Evolutionary conservation across 768 basidiomycete species (phyloP), one percentile per base, ranked within the genome.

Genomic region (Coprinellus aureogranulatus): DNA sequence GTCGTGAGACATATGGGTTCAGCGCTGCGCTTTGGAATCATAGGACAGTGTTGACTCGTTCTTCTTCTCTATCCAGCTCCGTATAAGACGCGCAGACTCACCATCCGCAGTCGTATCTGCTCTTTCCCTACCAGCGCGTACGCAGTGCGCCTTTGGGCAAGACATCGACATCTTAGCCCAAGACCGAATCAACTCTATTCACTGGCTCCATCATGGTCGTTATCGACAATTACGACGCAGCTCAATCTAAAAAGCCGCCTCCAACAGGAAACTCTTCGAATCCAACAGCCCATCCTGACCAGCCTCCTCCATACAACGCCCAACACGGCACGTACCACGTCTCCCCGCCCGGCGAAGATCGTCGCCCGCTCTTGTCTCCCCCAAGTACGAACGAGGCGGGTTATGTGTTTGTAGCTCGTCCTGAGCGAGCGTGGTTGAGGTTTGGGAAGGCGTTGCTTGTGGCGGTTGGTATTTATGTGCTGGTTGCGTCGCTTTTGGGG

Each of bases 401-500:
- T 3, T 4, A 34, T 55, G 22, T n/a, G 25, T 2, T 28, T 8
- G 41, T 22, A n/a, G 44, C 5, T 28, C 16, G 41, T n/a, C 10
- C 30, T 5, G 50, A 53, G 27, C 41, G 51, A 5, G 16, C 57
- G 12, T 53, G 51, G 57, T 26, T 23, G 50, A 45, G 57, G 44
- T 58, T 58, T 26, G 20, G 52, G 51, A 53, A 40, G 45, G 57
- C 57, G 2, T 25, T 58, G 1, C 28, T 39, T 10, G 40, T 53
- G n/a, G 57, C 57, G 14, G 28, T 58, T 18, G 45, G 42, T 18
- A 45, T 58, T 3, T 58, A 45, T 16, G 22, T 58, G 40, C 31
- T 58, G 22, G 22, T 30, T 37, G 45, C 41, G 11, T 14, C 44
- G 30, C 48, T 58, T 23, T 20, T 58, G 5, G 30, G 52, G 51